Percentiles rank a stretch among this genome's conserved stretches.
phyloP scores from a whole-genome alignment of 2,329 filamentous ascomycete genomes.

The Fonsecaea erecta region DNA sequence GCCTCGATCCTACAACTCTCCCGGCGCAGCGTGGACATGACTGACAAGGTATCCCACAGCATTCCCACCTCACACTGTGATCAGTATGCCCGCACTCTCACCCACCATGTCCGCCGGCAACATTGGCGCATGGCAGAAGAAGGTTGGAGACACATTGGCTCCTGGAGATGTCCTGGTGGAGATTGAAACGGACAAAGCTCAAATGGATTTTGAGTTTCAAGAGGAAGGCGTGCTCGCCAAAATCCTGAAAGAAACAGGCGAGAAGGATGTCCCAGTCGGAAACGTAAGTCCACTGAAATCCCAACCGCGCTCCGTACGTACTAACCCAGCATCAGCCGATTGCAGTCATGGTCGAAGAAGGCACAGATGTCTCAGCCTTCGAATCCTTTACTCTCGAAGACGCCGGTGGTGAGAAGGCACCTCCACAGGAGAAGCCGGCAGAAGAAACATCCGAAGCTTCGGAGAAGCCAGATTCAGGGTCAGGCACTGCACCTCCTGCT shows the following conservation, averaged over 20 bases:
- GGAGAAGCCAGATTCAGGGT: constrained; percentile 62
- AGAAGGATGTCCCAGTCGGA: constrained; percentile 92
- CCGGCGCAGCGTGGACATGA: constrained; percentile 25
- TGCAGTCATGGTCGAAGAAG: constrained; percentile 91
- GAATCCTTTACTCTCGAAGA: constrained; percentile 86
- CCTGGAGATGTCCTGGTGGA: constrained; percentile 96
- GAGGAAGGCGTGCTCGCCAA: constrained; percentile 96
- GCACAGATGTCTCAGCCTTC: constrained; percentile 83
- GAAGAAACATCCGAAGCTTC: constrained; percentile 66
- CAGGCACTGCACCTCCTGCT: constrained; percentile 63
- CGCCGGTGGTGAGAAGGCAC: constrained; percentile 79
- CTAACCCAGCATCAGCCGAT: constrained; percentile 72
- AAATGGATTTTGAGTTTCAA: constrained; percentile 99
- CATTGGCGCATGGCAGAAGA: constrained; percentile 98
- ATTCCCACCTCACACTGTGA: constrained; percentile 90
- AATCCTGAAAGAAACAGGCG: constrained; percentile 87
- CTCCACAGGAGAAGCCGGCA: constrained; percentile 67
- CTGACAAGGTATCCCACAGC: constrained; percentile 59
- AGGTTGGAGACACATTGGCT: constrained; percentile 81
- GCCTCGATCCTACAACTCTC: constrained; percentile 35
- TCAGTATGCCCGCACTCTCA: constrained; percentile 97
- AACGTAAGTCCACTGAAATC: constrained; percentile 70
- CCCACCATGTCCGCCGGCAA: constrained; percentile 97
- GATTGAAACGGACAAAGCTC: constrained; percentile 99
- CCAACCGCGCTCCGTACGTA: constrained; percentile 20